Conservation (phyloP, 2,329 filamentous ascomycete species). For the Knufia fluminis region DNA sequence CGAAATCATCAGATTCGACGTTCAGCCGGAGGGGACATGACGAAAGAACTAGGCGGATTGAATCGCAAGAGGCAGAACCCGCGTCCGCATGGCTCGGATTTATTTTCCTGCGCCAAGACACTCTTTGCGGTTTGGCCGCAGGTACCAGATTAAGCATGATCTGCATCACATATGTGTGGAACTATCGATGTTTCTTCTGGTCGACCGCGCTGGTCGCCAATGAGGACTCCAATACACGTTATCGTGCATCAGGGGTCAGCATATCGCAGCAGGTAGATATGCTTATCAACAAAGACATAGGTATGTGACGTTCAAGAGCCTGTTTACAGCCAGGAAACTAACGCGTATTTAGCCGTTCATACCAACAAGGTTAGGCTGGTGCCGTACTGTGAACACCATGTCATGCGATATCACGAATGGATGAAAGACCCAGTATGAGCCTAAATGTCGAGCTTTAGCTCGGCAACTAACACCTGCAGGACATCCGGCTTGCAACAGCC, state of each 20-base stretch:
- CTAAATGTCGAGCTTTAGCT: slow-evolving; percentile 8
- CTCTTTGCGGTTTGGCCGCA: neutral
- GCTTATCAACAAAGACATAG: slow-evolving; percentile 28
- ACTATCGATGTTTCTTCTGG: neutral
- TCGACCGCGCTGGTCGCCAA: neutral
- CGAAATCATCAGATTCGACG: slow-evolving; percentile 54
- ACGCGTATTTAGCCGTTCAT: slow-evolving; percentile 48
- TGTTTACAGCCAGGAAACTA: neutral
- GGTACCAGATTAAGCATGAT: neutral
- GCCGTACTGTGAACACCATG: slow-evolving; percentile 74
- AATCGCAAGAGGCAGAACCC: too few relatives aligned
- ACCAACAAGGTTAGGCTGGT: slow-evolving; percentile 63
- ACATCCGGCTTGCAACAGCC: slow-evolving; percentile 73
- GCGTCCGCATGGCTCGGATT: too few relatives aligned
- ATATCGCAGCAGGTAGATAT: slow-evolving; percentile 16
- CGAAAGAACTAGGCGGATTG: neutral
- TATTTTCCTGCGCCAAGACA: neutral
- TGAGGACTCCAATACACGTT: neutral
- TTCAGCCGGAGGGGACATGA: slow-evolving; percentile 25
- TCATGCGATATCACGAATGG: slow-evolving; percentile 76
- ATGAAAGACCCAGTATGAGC: slow-evolving; percentile 65
- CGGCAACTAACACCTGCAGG: slow-evolving; percentile 33
- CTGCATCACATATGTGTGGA: neutral
- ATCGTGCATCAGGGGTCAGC: too few relatives aligned
- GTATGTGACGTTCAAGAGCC: slow-evolving; percentile 16